Evolutionary conservation across 148 eudicot species (phyloP).

Genomic region (Amaranthus cruentus): DNA sequence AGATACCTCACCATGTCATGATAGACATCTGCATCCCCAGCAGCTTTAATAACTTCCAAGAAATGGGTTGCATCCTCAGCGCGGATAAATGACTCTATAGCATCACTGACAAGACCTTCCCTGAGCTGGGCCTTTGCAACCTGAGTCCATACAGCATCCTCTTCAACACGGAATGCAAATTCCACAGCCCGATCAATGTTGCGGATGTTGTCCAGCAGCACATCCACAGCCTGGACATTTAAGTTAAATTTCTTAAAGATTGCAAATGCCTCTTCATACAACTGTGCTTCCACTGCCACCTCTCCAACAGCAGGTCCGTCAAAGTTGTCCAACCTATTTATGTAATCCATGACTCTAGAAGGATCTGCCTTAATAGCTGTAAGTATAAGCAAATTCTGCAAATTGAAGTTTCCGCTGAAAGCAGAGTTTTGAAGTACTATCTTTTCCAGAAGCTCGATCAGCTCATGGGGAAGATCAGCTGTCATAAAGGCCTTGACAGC

Average conservation of each 20-base stretch:
- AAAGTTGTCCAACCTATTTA: conserved; percentile 92
- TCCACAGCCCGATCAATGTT: conserved; percentile 90
- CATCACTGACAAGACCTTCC: conserved; percentile 85
- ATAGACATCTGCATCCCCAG: conserved; percentile 82
- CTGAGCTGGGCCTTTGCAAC: conserved; percentile 93
- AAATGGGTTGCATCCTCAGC: conserved; percentile 94
- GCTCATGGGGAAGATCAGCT: conserved; percentile 96
- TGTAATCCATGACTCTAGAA: conserved; percentile 92
- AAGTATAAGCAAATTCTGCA: conserved; percentile 91
- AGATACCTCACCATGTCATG: conserved; percentile 86
- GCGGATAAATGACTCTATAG: conserved; percentile 93
- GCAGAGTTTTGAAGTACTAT: conserved; percentile 98
- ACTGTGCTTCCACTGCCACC: conserved; percentile 92
- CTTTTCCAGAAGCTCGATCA: conserved; percentile 93
- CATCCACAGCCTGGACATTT: conserved; percentile 93
- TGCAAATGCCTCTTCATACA: conserved; percentile 92
- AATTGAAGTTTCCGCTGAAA: conserved; percentile 91
- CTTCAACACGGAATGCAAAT: conserved; percentile 97
- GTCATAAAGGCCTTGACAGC: conserved; percentile 99
- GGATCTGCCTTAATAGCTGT: conserved; percentile 98
- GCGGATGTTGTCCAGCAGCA: conserved; percentile 66
- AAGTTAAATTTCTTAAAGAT: conserved; percentile 94
- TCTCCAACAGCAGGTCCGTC: conserved; percentile 98
- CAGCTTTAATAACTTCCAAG: conserved; percentile 78
- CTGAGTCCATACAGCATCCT: conserved; percentile 98